phyloP scores from a whole-genome alignment of 257 asterid genomes.

The Fraxinus pennsylvanica region DNA sequence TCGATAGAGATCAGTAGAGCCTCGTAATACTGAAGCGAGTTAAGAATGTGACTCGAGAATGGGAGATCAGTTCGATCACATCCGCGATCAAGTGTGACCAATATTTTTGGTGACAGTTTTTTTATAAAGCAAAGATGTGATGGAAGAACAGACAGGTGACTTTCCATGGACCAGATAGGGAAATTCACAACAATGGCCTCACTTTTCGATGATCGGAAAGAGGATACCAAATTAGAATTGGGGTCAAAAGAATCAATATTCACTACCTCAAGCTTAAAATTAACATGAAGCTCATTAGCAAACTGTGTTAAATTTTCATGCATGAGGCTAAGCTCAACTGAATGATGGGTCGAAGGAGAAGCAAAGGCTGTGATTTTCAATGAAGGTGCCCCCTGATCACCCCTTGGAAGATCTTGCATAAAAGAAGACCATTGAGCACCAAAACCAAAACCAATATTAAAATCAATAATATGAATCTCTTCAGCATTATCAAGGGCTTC shows the following conservation, averaged over 20 bases:
- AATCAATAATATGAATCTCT: slow-evolving; percentile 43
- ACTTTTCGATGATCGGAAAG: slow-evolving; percentile 33
- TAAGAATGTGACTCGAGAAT: slow-evolving; percentile 42
- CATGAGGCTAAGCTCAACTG: slow-evolving; percentile 47
- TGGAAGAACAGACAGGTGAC: slow-evolving; percentile 36
- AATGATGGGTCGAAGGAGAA: slow-evolving; percentile 45
- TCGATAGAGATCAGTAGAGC: slow-evolving; percentile 46
- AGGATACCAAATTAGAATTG: slow-evolving; percentile 26
- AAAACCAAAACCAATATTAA: slow-evolving; percentile 39
- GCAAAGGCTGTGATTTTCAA: slow-evolving; percentile 48
- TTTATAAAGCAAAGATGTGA: slow-evolving; percentile 40
- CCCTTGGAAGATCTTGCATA: slow-evolving; percentile 48
- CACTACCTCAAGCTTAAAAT: slow-evolving; percentile 49
- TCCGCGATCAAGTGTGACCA: slow-evolving; percentile 42
- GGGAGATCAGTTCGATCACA: slow-evolving; percentile 51
- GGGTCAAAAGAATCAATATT: slow-evolving; percentile 56
- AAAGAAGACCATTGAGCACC: slow-evolving; percentile 61
- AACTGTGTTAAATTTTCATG: slow-evolving; percentile 43
- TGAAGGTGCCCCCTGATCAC: slow-evolving; percentile 29
- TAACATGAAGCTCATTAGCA: slow-evolving; percentile 42
- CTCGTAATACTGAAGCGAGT: slow-evolving; percentile 53
- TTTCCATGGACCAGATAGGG: slow-evolving; percentile 45
- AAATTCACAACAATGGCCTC: slow-evolving; percentile 47
- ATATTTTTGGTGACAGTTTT: slow-evolving; percentile 42
- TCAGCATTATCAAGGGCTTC: slow-evolving; percentile 38